Base-by-base conservation (phyloP, 2,329 filamentous ascomycete species). In the Neonectria punicea region DNA sequence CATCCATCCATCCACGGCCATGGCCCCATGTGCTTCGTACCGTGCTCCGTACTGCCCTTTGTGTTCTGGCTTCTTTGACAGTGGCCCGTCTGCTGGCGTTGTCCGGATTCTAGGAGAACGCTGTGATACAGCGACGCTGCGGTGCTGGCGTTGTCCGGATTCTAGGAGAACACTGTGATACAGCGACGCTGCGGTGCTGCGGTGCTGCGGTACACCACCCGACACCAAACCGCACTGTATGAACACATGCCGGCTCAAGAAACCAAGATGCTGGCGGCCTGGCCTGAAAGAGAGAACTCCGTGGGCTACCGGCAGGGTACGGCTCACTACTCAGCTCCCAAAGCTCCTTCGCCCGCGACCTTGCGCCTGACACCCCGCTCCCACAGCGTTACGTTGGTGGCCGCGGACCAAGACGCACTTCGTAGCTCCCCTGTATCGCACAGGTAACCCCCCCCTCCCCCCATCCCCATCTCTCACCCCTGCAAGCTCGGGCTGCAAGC, bases 401-500 rank as follows among this genome's bases (percentile, higher is more conserved):
- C 14, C 36, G 14, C 16, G 14, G 36, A 39, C 36, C 36, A 39
- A 16, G 7, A n/a, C 36, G 36, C 36, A 39, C 36, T 3, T 39
- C 54, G 54, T 58, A 63, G 61, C 61, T 59, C 34, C 28, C 25
- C 61, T 58, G 61, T 63, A 58, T 43, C 34, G 18, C 43, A 22
- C 34, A 63, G 43, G 61, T 63, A 20, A 61, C 58, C 39, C 39
- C 39, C 22, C 22, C 20, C 20, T 3, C 20, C 20, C 20, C 20
- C 20, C 20, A 3, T 4, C 22, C 22, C 39, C 39, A 55, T 46
- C 47, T 55, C 22, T 47, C 54, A 1, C 56, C 46, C 46, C 49
- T 50, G 54, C 43, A 50, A 51, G 58, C 51, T 56, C 53, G 44
- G 16, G 18, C 34, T 49, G 54, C 53, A 57, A 18, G 39, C 41